Conservation (phyloP, 2,329 filamentous ascomycete genomes). For the Pseudocercospora pini-densiflorae region DNA sequence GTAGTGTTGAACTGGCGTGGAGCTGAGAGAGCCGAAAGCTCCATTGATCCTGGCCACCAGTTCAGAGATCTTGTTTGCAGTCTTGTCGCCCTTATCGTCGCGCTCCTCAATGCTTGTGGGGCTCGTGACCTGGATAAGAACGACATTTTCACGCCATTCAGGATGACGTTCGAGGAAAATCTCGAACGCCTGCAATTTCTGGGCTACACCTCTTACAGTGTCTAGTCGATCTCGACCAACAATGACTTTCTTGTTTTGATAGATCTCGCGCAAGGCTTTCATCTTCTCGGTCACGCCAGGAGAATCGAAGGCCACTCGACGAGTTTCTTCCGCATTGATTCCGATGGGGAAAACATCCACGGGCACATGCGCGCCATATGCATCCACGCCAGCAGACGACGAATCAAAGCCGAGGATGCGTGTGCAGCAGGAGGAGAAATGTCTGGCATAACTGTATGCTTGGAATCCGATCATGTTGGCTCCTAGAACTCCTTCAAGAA, state of each 20-base stretch:
- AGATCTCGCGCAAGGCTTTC: conserved; percentile 72
- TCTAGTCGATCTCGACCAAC: conserved; percentile 94
- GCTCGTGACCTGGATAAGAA: conserved; percentile 93
- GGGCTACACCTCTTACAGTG: conserved; percentile 89
- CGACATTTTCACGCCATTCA: conserved; percentile 89
- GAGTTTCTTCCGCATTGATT: conserved; percentile 83
- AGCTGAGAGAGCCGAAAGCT: conserved; percentile 82
- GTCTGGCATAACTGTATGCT: conserved; percentile 90
- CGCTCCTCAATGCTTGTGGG: conserved; percentile 68
- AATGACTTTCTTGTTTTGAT: conserved; percentile 91
- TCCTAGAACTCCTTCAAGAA: conserved; percentile 86
- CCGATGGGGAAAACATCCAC: conserved; percentile 95
- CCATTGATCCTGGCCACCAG: conserved; percentile 92
- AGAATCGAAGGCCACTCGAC: conserved; percentile 70
- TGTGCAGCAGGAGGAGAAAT: conserved; percentile 93
- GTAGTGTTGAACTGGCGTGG: conserved; percentile 91
- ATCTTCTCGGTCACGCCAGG: conserved; percentile 73
- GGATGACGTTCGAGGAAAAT: conserved; percentile 88
- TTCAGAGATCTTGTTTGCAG: conserved; percentile 86
- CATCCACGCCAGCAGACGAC: conserved; percentile 81
- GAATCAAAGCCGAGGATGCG: conserved; percentile 89
- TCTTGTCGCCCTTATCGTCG: conserved; percentile 76
- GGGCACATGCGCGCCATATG: conserved; percentile 84
- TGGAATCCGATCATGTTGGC: conserved; percentile 95
- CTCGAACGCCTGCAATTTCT: conserved; percentile 94